A percentile compares a stretch with the other conserved stretches of the same genome.
Conservation (phyloP, 1,284 basidiomycete species). For the Cronartium quercuum region DNA sequence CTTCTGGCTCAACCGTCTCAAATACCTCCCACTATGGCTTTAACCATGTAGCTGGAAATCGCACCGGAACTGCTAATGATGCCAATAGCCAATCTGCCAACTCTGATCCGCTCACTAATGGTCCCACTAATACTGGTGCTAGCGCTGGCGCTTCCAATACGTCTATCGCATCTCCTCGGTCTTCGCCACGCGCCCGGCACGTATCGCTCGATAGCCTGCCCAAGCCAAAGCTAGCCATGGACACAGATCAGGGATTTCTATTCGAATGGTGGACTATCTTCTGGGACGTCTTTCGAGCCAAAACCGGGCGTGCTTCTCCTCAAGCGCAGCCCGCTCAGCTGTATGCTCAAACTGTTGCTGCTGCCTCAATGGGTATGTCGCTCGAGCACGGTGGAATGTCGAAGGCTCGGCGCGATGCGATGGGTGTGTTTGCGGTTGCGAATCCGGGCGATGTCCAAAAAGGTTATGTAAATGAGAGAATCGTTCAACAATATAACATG, state of each 20-base stretch:
- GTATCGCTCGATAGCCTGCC: constrained; percentile 8
- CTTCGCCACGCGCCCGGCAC: constrained; percentile 11
- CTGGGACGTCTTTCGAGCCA: constrained; percentile 38
- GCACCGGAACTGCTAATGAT: constrained; percentile 7
- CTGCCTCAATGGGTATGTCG: constrained; percentile 17
- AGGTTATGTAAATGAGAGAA: constrained; percentile 9
- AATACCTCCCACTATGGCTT: constrained; percentile 36
- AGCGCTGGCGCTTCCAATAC: neutral
- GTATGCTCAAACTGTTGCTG: constrained; percentile 27
- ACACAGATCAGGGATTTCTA: constrained; percentile 37
- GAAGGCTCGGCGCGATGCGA: constrained; percentile 25
- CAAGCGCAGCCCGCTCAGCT: constrained; percentile 20
- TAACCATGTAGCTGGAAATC: constrained; percentile 24
- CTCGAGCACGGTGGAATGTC: constrained; percentile 8
- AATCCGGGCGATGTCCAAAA: constrained; percentile 21
- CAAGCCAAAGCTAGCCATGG: constrained; percentile 38
- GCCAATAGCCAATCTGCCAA: neutral
- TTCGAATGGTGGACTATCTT: constrained; percentile 39
- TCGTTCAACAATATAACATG: constrained; percentile 16
- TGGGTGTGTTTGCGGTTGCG: constrained; percentile 29
- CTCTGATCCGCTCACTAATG: constrained; percentile 4
- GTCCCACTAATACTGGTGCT: neutral
- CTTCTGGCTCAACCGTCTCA: constrained; percentile 37
- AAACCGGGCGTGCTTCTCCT: constrained; percentile 24
- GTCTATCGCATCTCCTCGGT: constrained; percentile 10